These are phyloP conservation scores for Tympanopsis confertula DNA, from an alignment of 2,329 filamentous ascomycete species.

Conservation along the genomic window DNA sequence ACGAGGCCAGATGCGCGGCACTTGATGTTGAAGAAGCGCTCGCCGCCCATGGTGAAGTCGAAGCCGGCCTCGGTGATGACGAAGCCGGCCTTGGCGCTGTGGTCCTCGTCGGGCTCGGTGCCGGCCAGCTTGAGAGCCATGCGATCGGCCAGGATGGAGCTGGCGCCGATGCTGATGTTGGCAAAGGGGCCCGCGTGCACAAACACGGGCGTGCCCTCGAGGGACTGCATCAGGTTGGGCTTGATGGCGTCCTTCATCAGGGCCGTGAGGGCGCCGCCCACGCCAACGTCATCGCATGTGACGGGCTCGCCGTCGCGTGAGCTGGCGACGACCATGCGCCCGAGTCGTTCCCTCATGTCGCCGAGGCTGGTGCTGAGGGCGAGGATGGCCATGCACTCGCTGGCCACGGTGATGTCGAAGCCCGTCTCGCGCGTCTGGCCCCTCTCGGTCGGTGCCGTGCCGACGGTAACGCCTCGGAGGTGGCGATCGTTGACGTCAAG, in stretches of 20 bases:
- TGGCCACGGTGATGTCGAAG: conserved; percentile 95
- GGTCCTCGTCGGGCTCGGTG: conserved; percentile 82
- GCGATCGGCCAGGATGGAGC: conserved; percentile 91
- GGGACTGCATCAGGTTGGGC: conserved; percentile 95
- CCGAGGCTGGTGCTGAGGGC: conserved; percentile 77
- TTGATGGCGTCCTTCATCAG: conserved; percentile 98
- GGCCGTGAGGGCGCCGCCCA: conserved; percentile 80
- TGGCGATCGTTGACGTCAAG: conserved; percentile 96
- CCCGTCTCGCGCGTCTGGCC: conserved; percentile 78
- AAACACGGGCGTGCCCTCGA: conserved; percentile 94
- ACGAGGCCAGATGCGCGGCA: conserved; percentile 86
- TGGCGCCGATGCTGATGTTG: conserved; percentile 96
- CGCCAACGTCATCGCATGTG: conserved; percentile 90
- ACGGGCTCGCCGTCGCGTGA: conserved; percentile 79
- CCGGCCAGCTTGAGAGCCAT: conserved; percentile 91
- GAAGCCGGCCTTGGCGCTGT: conserved; percentile 73
- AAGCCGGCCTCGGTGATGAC: conserved; percentile 96
- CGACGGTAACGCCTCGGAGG: conserved; percentile 77
- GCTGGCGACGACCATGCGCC: conserved; percentile 88
- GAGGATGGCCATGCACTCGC: conserved; percentile 96
- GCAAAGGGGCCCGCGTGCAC: conserved; percentile 96
- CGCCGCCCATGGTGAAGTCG: conserved; percentile 98
- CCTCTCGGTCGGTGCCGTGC: conserved; percentile 80
- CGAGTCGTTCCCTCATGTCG: conserved; percentile 87
- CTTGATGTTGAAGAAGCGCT: conserved; percentile 99